Conservation (phyloP, 805 yeast species). For the Lipomyces lipofer region DNA sequence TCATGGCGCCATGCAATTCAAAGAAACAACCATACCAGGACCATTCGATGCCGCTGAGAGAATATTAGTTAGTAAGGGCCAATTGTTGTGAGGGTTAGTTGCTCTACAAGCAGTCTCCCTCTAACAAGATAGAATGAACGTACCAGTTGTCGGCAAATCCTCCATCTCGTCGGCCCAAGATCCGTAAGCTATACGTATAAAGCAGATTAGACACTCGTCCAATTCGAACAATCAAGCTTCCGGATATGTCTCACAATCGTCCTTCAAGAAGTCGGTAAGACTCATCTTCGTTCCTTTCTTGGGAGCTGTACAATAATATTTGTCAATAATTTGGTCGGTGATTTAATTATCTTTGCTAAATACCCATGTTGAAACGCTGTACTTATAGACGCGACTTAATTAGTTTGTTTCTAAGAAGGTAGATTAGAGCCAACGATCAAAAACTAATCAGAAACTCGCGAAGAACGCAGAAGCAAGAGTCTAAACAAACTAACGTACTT, state of each 20-base stretch:
- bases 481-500: too few species aligned
- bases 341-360: neutral
- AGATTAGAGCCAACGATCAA: too few species aligned
- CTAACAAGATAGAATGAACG: conserved; percentile 4
- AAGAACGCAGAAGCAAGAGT: too few species aligned
- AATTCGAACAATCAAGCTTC: neutral
- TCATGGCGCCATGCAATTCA: too few species aligned
- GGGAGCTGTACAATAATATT: conserved; percentile 1
- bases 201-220: neutral
- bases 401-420: too few species aligned
- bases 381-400: too few species aligned
- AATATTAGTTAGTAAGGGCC: too few species aligned
- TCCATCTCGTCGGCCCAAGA: conserved; percentile 34
- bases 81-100: conserved; percentile 4
- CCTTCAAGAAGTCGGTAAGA: conserved; percentile 25
- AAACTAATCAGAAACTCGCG: too few species aligned
- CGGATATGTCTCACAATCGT: conserved; percentile 23
- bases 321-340: neutral
- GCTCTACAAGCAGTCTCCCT: neutral
- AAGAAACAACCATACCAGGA: too few species aligned
- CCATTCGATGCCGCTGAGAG: too few species aligned
- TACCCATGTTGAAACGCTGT: conserved; percentile 19
- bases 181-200: conserved; percentile 13
- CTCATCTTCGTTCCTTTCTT: conserved; percentile 29
- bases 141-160: conserved; percentile 29